phyloP scores from a whole-genome alignment of 257 asterid genomes.

The Ilex aquifolium region DNA sequence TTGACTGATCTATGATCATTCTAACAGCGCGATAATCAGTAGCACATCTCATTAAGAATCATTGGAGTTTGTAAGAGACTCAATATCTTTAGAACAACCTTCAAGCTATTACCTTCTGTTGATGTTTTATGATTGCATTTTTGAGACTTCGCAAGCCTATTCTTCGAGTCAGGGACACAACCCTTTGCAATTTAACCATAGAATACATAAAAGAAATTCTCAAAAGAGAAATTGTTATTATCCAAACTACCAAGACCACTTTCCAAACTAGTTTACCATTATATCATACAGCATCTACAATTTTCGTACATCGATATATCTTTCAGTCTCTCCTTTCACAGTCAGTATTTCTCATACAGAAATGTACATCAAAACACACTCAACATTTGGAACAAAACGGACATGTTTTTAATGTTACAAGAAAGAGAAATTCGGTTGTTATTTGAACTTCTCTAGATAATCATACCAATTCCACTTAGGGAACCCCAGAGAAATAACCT shows the following conservation, averaged over 20 bases:
- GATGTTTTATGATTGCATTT: not conserved
- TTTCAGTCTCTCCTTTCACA: conserved; percentile 11
- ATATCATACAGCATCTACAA: conserved; percentile 14
- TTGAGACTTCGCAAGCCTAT: not conserved
- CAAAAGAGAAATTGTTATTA: conserved; percentile 9
- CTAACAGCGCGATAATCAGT: too few species aligned
- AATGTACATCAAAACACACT: conserved; percentile 34
- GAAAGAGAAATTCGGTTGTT: not conserved
- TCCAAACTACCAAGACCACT: conserved; percentile 11
- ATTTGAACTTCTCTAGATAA: not conserved
- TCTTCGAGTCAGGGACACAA: not conserved
- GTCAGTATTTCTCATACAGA: conserved; percentile 23
- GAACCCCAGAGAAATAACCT: conserved; percentile 1
- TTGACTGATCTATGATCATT: not conserved
- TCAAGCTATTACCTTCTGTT: not conserved
- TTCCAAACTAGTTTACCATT: conserved; percentile 11
- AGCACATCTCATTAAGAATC: conserved; percentile 1
- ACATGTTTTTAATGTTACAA: conserved; percentile 23
- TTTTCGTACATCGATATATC: conserved; percentile 10
- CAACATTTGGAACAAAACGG: conserved; percentile 14
- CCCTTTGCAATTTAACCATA: not conserved
- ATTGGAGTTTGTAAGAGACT: not conserved
- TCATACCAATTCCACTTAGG: not conserved
- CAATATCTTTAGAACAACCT: not conserved
- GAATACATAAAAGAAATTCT: conserved; percentile 1